A percentile compares a stretch with the other conserved stretches of the same genome.
These are phyloP conservation scores for Trametes punicea DNA, from an alignment of 768 basidiomycete species.

Conservation along the genomic window DNA sequence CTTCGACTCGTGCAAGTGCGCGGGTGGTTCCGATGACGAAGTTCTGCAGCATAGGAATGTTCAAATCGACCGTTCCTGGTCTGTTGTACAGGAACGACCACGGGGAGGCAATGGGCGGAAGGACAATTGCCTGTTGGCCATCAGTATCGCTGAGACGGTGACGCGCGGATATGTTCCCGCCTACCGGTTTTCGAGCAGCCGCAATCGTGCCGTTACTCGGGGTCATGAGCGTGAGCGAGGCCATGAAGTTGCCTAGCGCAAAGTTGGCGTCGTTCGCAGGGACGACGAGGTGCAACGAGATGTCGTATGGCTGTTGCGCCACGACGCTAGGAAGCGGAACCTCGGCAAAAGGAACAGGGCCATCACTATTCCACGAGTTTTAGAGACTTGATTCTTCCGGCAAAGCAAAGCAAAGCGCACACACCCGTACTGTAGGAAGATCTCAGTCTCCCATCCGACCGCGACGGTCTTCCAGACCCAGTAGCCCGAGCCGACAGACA, in stretches of 20 bases:
- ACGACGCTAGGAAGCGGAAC: slow-evolving; percentile 48
- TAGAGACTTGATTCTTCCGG: not conserved
- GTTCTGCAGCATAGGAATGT: slow-evolving; percentile 55
- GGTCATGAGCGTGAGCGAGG: slow-evolving; percentile 56
- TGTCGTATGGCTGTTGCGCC: slow-evolving; percentile 67
- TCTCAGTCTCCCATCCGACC: slow-evolving; percentile 62
- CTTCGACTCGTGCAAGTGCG: slow-evolving; percentile 57
- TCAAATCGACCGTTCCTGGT: slow-evolving; percentile 43
- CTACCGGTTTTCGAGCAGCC: slow-evolving; percentile 64
- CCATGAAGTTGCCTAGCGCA: slow-evolving; percentile 85
- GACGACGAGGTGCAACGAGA: slow-evolving; percentile 62
- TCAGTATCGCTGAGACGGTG: not conserved
- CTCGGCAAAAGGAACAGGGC: slow-evolving; percentile 60
- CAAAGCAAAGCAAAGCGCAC: not conserved
- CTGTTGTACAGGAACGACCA: slow-evolving; percentile 38
- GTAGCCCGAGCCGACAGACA: slow-evolving; percentile 67
- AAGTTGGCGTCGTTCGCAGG: slow-evolving; percentile 66
- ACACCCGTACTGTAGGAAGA: slow-evolving; percentile 82
- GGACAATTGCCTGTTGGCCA: slow-evolving; percentile 52
- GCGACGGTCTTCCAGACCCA: slow-evolving; percentile 73
- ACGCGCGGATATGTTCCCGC: not conserved
- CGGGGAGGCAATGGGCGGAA: slow-evolving; percentile 37
- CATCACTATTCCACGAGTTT: slow-evolving; percentile 47
- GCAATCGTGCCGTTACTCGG: slow-evolving; percentile 61
- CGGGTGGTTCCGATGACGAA: slow-evolving; percentile 47